A percentile compares a stretch with the other conserved stretches of the same genome.
Evolutionary conservation across 352 stramenopile species (phyloP).

Genomic region (Phytophthora chlamydospora): DNA sequence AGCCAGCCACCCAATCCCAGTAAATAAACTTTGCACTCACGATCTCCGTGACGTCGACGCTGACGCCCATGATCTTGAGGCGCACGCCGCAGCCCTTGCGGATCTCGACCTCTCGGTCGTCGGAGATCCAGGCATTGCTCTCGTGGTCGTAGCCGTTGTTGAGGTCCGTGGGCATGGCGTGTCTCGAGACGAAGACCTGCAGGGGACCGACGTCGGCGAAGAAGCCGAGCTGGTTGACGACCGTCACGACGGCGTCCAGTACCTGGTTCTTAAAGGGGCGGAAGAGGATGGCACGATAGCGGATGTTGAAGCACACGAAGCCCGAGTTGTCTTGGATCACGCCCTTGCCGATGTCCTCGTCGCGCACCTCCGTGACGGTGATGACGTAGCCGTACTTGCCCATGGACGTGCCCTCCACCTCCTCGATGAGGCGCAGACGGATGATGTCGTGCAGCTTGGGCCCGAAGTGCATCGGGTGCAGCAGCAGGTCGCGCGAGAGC

Average conservation of each 20-base stretch:
- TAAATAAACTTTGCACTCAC: conserved; percentile 25
- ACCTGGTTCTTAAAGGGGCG: conserved; percentile 98
- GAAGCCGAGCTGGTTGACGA: conserved; percentile 97
- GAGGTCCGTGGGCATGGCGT: conserved; percentile 94
- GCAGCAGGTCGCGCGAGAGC: conserved; percentile 92
- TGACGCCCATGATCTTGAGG: conserved; percentile 97
- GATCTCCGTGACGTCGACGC: conserved; percentile 97
- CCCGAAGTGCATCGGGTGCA: conserved; percentile 96
- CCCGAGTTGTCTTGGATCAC: conserved; percentile 98
- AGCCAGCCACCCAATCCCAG: conserved; percentile 15
- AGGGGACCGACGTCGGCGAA: conserved; percentile 96
- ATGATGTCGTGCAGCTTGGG: conserved; percentile 96
- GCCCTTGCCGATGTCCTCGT: conserved; percentile 96
- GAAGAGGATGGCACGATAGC: conserved; percentile 96
- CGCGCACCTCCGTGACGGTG: conserved; percentile 95
- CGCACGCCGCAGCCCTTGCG: conserved; percentile 94
- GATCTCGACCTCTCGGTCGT: conserved; percentile 98
- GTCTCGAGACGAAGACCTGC: conserved; percentile 97
- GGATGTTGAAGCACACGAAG: conserved; percentile 96
- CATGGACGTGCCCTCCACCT: conserved; percentile 96
- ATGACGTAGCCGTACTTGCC: conserved; percentile 98
- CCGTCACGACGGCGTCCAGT: conserved; percentile 96
- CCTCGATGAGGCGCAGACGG: conserved; percentile 94
- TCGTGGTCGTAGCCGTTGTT: conserved; percentile 97
- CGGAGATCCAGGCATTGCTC: conserved; percentile 97